Conservation (phyloP, 768 basidiomycete species). For the Rhodosporidiobolus odoratus region DNA sequence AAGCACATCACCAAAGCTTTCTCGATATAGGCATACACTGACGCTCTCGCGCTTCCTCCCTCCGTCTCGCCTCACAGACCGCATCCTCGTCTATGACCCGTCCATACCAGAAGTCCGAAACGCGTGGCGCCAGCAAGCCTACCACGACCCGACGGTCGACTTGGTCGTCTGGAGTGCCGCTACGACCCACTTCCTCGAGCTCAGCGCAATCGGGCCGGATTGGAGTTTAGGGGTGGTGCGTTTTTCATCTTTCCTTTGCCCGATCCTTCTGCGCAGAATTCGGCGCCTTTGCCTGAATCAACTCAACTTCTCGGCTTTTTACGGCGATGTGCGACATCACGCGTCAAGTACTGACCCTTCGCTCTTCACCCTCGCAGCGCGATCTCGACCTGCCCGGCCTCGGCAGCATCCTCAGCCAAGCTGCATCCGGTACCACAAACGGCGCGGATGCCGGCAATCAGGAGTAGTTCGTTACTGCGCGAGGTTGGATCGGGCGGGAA, state of each 20-base stretch:
- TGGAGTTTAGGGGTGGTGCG: conserved; percentile 16
- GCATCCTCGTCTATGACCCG: conserved; percentile 32
- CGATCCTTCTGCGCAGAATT: no score
- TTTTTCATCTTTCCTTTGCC: background rate
- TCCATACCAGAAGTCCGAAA: conserved; percentile 25
- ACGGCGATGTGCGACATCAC: no score
- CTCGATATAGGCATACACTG: no score
- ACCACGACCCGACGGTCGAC: conserved; percentile 17
- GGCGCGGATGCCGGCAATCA: no score
- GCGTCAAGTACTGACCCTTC: background rate
- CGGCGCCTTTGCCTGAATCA: background rate
- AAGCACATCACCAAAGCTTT: no score
- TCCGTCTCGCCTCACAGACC: background rate
- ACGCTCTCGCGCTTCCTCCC: background rate
- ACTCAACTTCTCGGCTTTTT: no score
- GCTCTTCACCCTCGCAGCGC: background rate
- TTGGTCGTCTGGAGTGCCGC: conserved; percentile 27
- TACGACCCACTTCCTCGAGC: conserved; percentile 35
- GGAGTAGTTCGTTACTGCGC: no score
- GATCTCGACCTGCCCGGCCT: conserved; percentile 9
- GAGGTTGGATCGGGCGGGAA: no score
- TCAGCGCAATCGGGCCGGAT: conserved; percentile 14
- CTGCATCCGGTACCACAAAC: background rate
- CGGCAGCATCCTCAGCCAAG: background rate
- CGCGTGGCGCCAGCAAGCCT: conserved; percentile 27